These are phyloP conservation scores for Ogataea ganodermae DNA, from an alignment of 805 yeast species.

Conservation along the genomic window DNA sequence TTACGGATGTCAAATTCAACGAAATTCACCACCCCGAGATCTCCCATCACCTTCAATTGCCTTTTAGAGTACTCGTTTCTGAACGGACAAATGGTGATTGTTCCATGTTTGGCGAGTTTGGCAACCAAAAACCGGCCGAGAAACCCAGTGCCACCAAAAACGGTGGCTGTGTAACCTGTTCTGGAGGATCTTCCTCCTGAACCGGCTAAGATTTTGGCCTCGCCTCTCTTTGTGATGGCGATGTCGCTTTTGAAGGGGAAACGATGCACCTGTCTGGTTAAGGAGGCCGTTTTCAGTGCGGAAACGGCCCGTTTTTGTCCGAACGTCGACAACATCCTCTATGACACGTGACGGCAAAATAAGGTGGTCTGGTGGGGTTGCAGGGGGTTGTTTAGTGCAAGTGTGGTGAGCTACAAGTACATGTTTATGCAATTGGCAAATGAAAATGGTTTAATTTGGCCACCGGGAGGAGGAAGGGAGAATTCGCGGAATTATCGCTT, in stretches of 20 bases:
- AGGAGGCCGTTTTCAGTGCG: background rate
- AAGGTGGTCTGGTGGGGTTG: background rate
- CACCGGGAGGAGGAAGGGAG: background rate
- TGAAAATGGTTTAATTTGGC: slow-evolving; percentile 2
- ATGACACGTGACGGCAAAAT: background rate
- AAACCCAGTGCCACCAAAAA: slow-evolving; percentile 81
- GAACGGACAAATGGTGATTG: slow-evolving; percentile 73
- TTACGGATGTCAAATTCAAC: slow-evolving; percentile 83
- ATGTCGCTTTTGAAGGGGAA: slow-evolving; percentile 56
- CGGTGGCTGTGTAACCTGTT: slow-evolving; percentile 87
- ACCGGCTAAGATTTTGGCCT: slow-evolving; percentile 70
- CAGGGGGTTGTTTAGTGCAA: too few relatives aligned
- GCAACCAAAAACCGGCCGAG: slow-evolving; percentile 72
- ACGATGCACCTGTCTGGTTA: slow-evolving; percentile 23
- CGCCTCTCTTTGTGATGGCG: slow-evolving; percentile 73
- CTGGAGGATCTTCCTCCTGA: slow-evolving; percentile 82
- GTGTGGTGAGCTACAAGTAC: too few relatives aligned
- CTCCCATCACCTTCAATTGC: slow-evolving; percentile 80
- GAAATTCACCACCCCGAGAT: slow-evolving; percentile 82
- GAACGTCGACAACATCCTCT: slow-evolving; percentile 5
- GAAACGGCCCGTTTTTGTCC: slow-evolving; percentile 3
- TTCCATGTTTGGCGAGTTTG: slow-evolving; percentile 81
- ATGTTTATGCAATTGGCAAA: slow-evolving; percentile 4
- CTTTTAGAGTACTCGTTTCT: slow-evolving; percentile 78
- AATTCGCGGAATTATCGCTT: background rate